phyloP scores from a whole-genome alignment of 441 rosid species.

The Geranium incanum region DNA sequence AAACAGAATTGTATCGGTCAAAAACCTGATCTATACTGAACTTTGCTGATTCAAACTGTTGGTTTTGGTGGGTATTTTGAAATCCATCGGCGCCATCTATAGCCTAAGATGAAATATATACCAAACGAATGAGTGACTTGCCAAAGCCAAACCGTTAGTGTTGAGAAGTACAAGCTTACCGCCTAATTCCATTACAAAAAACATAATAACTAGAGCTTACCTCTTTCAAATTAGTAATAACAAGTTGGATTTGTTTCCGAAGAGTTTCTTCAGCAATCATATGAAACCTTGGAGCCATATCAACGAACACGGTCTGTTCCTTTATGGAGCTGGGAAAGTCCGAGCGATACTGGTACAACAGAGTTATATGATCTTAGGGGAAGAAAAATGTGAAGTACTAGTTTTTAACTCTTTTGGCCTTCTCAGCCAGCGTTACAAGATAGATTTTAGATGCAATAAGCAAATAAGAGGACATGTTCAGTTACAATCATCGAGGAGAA shows the following conservation, averaged over 20 bases:
- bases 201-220: constrained; percentile 28
- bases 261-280: constrained; percentile 76
- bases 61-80: constrained; percentile 81
- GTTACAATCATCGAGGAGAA: background rate
- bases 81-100: constrained; percentile 87
- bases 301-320: constrained; percentile 80
- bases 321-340: constrained; percentile 73
- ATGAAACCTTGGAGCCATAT: constrained; percentile 80
- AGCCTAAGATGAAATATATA: constrained; percentile 40
- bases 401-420: background rate
- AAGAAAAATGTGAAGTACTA: background rate
- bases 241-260: constrained; percentile 70
- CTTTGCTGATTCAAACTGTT: constrained; percentile 81
- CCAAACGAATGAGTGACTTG: constrained; percentile 6
- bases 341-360: constrained; percentile 62
- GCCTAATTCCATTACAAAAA: background rate
- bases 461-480: background rate
- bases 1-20: background rate
- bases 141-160: background rate
- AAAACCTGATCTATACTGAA: constrained; percentile 81
- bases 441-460: background rate
- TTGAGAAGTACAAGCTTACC: background rate
- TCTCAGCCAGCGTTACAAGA: background rate
- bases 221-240: constrained; percentile 66
- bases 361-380: constrained; percentile 1